phyloP scores from a whole-genome alignment of 805 yeast genomes.

The Wickerhamomyces bisporus region DNA sequence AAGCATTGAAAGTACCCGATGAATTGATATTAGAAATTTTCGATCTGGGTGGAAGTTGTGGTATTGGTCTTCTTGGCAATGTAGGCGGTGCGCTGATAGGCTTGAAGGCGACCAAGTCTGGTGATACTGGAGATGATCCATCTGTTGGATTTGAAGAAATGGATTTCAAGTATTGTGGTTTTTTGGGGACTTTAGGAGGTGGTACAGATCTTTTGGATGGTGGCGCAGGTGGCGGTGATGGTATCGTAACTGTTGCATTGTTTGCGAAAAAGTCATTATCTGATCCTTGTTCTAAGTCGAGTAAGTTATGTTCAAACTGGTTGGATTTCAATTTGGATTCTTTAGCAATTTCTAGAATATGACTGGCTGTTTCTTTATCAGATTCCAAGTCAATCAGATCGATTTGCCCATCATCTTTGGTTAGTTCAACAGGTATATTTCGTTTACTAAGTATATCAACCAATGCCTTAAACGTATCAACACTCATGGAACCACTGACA shows the following conservation, averaged over 20 bases:
- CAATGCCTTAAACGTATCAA: conserved; percentile 25
- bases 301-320: conserved; percentile 20
- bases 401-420: too few species aligned
- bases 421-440: conserved; percentile 24
- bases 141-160: neutral
- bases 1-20: conserved; percentile 2
- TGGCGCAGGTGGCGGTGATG: conserved; percentile 3
- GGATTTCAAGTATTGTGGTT: conserved; percentile 15
- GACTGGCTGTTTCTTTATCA: conserved; percentile 22
- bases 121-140: neutral
- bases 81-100: conserved; percentile 14
- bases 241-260: neutral
- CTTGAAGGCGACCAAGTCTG: conserved; percentile 1
- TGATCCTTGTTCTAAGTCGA: conserved; percentile 31
- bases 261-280: conserved; percentile 14
- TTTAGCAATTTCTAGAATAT: conserved; percentile 11
- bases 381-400: conserved; percentile 23
- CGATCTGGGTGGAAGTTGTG: conserved; percentile 26
- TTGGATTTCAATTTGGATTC: conserved; percentile 13
- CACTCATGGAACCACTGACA: conserved; percentile 65
- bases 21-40: conserved; percentile 16
- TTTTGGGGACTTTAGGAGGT: conserved; percentile 23
- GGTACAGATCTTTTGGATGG: conserved; percentile 7
- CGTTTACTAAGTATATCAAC: conserved; percentile 18
- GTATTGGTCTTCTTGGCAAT: conserved; percentile 25